Evolutionary conservation across 768 basidiomycete genomes (phyloP).

Genomic region (Galerina marginata): DNA sequence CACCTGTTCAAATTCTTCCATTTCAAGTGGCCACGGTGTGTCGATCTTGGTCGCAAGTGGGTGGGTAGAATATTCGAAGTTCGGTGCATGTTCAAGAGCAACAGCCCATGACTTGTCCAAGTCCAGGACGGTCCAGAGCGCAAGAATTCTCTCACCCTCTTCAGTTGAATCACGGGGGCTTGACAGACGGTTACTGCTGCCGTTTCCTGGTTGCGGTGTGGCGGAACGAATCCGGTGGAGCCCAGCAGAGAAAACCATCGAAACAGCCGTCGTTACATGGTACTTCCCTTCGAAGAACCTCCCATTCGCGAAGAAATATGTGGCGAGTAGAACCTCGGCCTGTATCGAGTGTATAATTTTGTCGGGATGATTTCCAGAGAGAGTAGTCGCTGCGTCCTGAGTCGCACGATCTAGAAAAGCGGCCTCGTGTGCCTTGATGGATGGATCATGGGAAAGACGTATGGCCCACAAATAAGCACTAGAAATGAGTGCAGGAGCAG

Average conservation of each 20-base stretch:
- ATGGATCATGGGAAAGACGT: slow-evolving; percentile 34
- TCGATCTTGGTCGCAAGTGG: slow-evolving; percentile 31
- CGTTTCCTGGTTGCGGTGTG: slow-evolving; percentile 6
- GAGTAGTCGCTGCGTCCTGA: slow-evolving; percentile 39
- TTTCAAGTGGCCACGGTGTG: slow-evolving; percentile 46
- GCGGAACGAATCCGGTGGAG: slow-evolving; percentile 42
- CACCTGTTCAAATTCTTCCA: slow-evolving; percentile 40
- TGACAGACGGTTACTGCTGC: slow-evolving; percentile 21
- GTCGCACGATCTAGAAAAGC: slow-evolving; percentile 49
- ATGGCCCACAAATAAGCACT: slow-evolving; percentile 45
- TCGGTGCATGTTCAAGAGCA: slow-evolving; percentile 41
- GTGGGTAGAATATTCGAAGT: slow-evolving; percentile 26
- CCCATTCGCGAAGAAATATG: slow-evolving; percentile 59
- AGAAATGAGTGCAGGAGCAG: slow-evolving; percentile 43
- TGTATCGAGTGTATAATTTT: slow-evolving; percentile 55
- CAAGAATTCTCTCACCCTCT: slow-evolving; percentile 43
- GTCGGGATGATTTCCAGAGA: slow-evolving; percentile 46
- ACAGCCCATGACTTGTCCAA: slow-evolving; percentile 49
- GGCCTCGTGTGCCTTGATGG: slow-evolving; percentile 32
- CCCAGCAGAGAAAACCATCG: slow-evolving; percentile 38
- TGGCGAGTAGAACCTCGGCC: slow-evolving; percentile 58
- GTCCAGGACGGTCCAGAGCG: slow-evolving; percentile 40
- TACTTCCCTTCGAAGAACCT: slow-evolving; percentile 51
- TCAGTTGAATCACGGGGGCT: slow-evolving; percentile 34
- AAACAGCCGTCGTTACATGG: slow-evolving; percentile 44